Evolutionary conservation across 2,329 filamentous ascomycete genomes (phyloP).

Genomic region (Beauveria rudraprayagi): DNA sequence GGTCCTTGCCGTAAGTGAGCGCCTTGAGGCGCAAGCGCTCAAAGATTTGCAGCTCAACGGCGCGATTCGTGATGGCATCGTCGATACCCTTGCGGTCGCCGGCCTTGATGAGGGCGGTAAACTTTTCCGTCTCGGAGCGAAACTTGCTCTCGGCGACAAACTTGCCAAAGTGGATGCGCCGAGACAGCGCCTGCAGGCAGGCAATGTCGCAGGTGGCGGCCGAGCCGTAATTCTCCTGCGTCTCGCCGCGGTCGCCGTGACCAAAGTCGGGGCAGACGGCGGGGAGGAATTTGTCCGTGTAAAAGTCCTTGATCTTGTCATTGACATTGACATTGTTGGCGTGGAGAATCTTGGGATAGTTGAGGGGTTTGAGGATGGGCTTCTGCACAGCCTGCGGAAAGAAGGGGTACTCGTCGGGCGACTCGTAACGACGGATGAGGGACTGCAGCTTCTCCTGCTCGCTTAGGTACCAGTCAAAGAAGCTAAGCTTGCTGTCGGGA

Average conservation of each 20-base stretch:
- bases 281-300: conserved; percentile 76
- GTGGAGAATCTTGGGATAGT: conserved; percentile 84
- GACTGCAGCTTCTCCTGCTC: conserved; percentile 91
- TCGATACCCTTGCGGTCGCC: conserved; percentile 75
- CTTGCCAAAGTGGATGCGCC: conserved; percentile 94
- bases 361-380: conserved; percentile 77
- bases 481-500: conserved; percentile 63
- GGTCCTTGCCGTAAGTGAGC: conserved; percentile 87
- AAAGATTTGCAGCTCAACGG: conserved; percentile 86
- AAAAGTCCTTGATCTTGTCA: conserved; percentile 74
- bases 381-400: conserved; percentile 73
- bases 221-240: conserved; percentile 91
- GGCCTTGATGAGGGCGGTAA: conserved; percentile 73
- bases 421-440: conserved; percentile 87
- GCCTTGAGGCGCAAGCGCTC: conserved; percentile 82
- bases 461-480: conserved; percentile 88
- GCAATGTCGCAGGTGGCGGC: conserved; percentile 85
- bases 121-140: conserved; percentile 69
- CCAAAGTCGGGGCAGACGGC: conserved; percentile 70
- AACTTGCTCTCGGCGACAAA: conserved; percentile 98
- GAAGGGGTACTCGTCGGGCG: conserved; percentile 95
- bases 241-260: conserved; percentile 72
- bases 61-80: conserved; percentile 80
- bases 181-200: conserved; percentile 80
- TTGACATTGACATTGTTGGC: conserved; percentile 88